A percentile compares a stretch with the other conserved stretches of the same genome.
These are phyloP conservation scores for Aspergillus clavatus DNA, from an alignment of 2,329 filamentous ascomycete genomes.

Conservation along the genomic window DNA sequence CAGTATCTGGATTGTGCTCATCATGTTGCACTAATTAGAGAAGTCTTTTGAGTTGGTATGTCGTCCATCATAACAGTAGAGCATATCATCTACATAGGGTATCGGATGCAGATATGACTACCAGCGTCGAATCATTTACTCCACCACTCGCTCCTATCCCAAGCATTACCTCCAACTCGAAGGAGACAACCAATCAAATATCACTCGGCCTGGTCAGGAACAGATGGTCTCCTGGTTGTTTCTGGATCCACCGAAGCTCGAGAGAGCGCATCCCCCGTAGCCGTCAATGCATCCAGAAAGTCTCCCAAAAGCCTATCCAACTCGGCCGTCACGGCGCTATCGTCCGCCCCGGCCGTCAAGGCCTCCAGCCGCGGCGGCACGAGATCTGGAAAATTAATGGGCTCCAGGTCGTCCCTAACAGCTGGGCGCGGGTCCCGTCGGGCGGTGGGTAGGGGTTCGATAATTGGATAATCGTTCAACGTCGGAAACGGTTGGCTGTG, in stretches of 20 bases:
- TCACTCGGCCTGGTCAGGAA: constrained; percentile 15
- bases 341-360: constrained; percentile 35
- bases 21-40: too few species aligned
- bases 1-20: too few species aligned
- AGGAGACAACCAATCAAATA: not conserved
- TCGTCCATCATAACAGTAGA: too few species aligned
- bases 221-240: constrained; percentile 9
- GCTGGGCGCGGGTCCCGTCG: constrained; percentile 10
- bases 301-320: constrained; percentile 39
- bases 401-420: constrained; percentile 7
- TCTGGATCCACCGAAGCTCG: constrained; percentile 11
- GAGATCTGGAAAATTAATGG: constrained; percentile 36
- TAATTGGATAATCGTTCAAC: constrained; percentile 15
- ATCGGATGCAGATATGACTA: not conserved
- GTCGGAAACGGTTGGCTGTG: constrained; percentile 6
- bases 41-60: too few species aligned
- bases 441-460: constrained; percentile 20
- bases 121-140: not conserved
- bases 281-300: constrained; percentile 36
- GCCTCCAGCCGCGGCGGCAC: constrained; percentile 37
- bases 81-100: not conserved
- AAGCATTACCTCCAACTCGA: too few species aligned
- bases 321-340: constrained; percentile 35
- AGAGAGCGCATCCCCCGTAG: constrained; percentile 33
- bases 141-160: not conserved